Evolutionary conservation across 1,139 yeast species (phyloP).

Genomic region (Blastobotrys persicus): DNA sequence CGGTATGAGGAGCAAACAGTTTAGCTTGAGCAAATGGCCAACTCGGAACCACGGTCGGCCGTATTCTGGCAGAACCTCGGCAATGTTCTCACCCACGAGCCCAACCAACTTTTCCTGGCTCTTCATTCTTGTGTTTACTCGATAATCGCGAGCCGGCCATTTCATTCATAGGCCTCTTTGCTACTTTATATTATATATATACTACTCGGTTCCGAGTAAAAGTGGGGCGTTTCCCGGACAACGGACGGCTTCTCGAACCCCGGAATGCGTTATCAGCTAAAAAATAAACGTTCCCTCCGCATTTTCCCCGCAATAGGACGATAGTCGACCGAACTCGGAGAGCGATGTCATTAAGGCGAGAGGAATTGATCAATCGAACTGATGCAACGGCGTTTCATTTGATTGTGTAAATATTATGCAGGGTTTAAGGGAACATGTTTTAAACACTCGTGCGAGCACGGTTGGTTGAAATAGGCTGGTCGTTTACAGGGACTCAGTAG

Average conservation of each 20-base stretch:
- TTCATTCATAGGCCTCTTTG: background rate
- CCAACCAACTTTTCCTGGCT: conserved; percentile 22
- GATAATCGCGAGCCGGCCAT: background rate
- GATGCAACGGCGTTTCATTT: too few relatives aligned
- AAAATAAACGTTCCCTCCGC: background rate
- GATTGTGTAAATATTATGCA: too few relatives aligned
- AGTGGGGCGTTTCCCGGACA: background rate
- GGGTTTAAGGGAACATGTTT: too few relatives aligned
- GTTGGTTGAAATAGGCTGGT: too few relatives aligned
- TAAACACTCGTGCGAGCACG: too few relatives aligned
- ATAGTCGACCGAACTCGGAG: too few relatives aligned
- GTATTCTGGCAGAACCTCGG: conserved; percentile 30
- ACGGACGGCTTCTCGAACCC: background rate
- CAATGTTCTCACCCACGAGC: conserved; percentile 26
- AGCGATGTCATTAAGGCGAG: too few relatives aligned
- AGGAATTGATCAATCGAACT: too few relatives aligned
- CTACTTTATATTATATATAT: too few relatives aligned
- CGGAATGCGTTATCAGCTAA: background rate
- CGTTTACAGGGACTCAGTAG: too few relatives aligned
- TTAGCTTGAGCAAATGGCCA: conserved; percentile 41
- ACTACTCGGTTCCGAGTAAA: background rate
- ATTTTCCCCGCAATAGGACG: too few relatives aligned
- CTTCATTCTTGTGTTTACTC: background rate
- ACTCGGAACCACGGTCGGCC: conserved; percentile 37
- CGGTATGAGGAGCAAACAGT: conserved; percentile 38